A percentile compares a stretch with the other conserved stretches of the same genome.
These are phyloP conservation scores for Vitis rupestris DNA, from an alignment of 164 flowering plant species.

Conservation along the genomic window DNA sequence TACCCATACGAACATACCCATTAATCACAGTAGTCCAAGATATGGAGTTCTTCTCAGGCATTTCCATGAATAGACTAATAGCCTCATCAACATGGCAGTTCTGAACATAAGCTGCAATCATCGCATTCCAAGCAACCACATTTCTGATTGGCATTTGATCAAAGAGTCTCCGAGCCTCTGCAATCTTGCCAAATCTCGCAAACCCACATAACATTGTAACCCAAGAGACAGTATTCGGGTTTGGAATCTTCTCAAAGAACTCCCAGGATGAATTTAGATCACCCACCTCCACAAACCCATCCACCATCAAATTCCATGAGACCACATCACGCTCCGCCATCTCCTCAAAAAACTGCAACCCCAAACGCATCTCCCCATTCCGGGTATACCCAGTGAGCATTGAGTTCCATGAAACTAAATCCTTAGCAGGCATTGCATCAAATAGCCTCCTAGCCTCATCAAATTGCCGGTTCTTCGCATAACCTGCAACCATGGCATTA, in stretches of 20 bases:
- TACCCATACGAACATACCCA: slow-evolving; percentile 30
- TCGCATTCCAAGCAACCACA: slow-evolving; percentile 42
- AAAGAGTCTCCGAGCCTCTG: slow-evolving; percentile 30
- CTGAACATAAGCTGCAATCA: slow-evolving; percentile 27
- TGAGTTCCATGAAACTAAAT: slow-evolving; percentile 34
- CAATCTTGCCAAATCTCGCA: slow-evolving; percentile 23
- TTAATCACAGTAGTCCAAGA: slow-evolving; percentile 36
- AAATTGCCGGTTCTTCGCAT: slow-evolving; percentile 23
- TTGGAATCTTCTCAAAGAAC: slow-evolving; percentile 24
- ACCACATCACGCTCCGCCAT: slow-evolving; percentile 28
- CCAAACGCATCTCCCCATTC: slow-evolving; percentile 25
- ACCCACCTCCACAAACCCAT: slow-evolving; percentile 24
- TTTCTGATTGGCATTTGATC: slow-evolving; percentile 30
- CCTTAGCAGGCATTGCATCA: slow-evolving; percentile 27
- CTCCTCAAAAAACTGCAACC: slow-evolving; percentile 23
- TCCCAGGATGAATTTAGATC: slow-evolving; percentile 28
- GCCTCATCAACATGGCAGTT: slow-evolving; percentile 25
- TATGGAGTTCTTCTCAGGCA: slow-evolving; percentile 27
- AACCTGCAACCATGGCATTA: slow-evolving; percentile 34
- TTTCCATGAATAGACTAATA: slow-evolving; percentile 16
- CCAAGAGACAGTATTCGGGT: slow-evolving; percentile 32
- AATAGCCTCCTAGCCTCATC: slow-evolving; percentile 24
- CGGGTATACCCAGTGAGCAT: slow-evolving; percentile 29
- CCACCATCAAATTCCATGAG: slow-evolving; percentile 38
- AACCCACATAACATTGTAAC: slow-evolving; percentile 38